A percentile compares a stretch with the other conserved stretches of the same genome.
Evolutionary conservation across 495 filamentous ascomycete genomes (phyloP).

Genomic region (Annulohypoxylon bovei): DNA sequence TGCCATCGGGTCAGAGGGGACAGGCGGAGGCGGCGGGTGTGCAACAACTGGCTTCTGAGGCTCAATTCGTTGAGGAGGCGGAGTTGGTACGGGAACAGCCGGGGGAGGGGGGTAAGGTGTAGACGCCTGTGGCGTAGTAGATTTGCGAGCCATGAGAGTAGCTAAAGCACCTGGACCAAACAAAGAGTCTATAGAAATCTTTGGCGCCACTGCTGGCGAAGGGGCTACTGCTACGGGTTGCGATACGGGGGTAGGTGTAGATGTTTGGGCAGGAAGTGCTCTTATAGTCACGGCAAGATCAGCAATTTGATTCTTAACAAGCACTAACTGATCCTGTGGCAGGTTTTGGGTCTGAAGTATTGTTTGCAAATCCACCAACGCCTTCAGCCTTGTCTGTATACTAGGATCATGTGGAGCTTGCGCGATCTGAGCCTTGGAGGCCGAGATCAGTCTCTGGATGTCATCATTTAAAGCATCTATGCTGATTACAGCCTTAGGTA

Average conservation of each 20-base stretch:
- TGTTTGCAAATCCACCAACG: conserved; percentile 84
- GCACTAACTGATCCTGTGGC: conserved; percentile 79
- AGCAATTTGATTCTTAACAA: conserved; percentile 81
- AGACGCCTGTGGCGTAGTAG: conserved; percentile 57
- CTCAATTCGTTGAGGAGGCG: conserved; percentile 51
- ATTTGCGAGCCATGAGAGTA: conserved; percentile 57
- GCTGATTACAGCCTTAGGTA: conserved; percentile 59
- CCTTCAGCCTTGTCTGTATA: conserved; percentile 80
- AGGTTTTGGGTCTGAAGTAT: conserved; percentile 82
- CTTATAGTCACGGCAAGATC: conserved; percentile 68
- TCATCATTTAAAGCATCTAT: conserved; percentile 82
- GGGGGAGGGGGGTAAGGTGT: conserved; percentile 51
- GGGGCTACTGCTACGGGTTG: conserved; percentile 48
- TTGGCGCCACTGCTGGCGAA: conserved; percentile 47
- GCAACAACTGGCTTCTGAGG: conserved; percentile 44
- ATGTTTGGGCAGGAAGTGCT: conserved; percentile 49
- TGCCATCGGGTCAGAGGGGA: conserved; percentile 52
- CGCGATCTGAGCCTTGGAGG: conserved; percentile 75
- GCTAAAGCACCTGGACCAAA: conserved; percentile 64
- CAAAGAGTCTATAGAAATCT: conserved; percentile 60
- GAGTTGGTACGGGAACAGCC: conserved; percentile 49
- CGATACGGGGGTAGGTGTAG: conserved; percentile 48
- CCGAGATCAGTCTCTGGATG: conserved; percentile 76
- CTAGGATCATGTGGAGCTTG: conserved; percentile 75
- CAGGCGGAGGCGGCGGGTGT: conserved; percentile 39